phyloP scores from a whole-genome alignment of 495 filamentous ascomycete species.

The Neurospora sp. region DNA sequence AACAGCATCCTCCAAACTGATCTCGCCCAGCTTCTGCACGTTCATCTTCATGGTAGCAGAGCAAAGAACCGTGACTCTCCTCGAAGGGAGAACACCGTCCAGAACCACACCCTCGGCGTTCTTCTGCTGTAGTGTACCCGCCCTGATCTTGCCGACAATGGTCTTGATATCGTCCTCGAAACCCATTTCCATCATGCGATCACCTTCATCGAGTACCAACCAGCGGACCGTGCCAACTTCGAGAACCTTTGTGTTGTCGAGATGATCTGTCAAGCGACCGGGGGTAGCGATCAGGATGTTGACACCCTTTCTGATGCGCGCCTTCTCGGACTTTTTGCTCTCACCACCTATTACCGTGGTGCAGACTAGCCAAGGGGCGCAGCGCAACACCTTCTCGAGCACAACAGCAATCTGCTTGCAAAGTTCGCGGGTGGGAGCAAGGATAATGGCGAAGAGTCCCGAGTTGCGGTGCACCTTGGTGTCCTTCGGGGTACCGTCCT shows the following conservation, averaged over 20 bases:
- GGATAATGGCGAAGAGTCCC: constrained; percentile 81
- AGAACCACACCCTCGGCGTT: constrained; percentile 31
- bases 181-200: constrained; percentile 91
- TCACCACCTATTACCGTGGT: constrained; percentile 92
- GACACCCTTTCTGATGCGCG: constrained; percentile 78
- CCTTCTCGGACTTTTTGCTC: constrained; percentile 96
- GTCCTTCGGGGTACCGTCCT: constrained; percentile 32
- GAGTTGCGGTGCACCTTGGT: constrained; percentile 62
- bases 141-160: constrained; percentile 68
- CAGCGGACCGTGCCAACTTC: constrained; percentile 84
- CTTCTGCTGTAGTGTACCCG: constrained; percentile 30
- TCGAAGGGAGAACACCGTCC: constrained; percentile 52
- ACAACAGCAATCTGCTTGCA: constrained; percentile 87
- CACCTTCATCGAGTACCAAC: constrained; percentile 91
- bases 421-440: constrained; percentile 86
- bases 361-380: constrained; percentile 78
- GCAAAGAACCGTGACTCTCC: constrained; percentile 81
- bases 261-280: constrained; percentile 77
- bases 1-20: constrained; percentile 85
- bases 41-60: constrained; percentile 96
- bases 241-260: constrained; percentile 81
- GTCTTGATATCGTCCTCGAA: constrained; percentile 79
- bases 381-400: constrained; percentile 68
- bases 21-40: constrained; percentile 82
- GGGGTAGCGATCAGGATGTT: constrained; percentile 95